Evolutionary conservation across 441 rosid genomes (phyloP), one percentile per base, ranked within the genome.

Genomic region (Bruguiera hainesii): DNA sequence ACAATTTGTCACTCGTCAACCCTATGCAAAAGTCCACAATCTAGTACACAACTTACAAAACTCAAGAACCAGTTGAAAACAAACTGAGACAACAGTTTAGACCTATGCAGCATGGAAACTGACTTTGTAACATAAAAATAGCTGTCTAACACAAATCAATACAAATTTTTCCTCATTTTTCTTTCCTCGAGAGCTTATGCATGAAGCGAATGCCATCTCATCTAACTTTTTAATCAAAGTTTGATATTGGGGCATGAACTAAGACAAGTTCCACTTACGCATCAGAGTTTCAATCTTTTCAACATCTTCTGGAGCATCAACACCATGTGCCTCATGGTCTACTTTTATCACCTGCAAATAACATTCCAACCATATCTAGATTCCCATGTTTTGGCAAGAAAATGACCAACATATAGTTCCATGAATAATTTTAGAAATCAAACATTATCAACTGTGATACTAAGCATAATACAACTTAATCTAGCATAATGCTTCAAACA

Each of bases 281-380:
- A 94, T 89, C 58, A 79, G 76, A 53, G 86, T 77, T 81, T 94
- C 96, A 4, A 89, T 81, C 81, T 91, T 91, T 61, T 77, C 86
- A 13, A 89, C 89, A 61, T 88, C 96, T 56, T 94, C 93, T 0
- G 90, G 93, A 62, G 76, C 56, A 78, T 93, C 98, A 50, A 91
- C 93, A 51, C 98, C 97, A 59, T 88, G 96, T 60, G 91, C 96
- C 63, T 89, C 96, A 46, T 93, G 93, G 30, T 91, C 92, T 50
- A 94, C 96, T 77, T 89, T 91, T 63, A 84, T 94, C 65, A 91
- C 96, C 97, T 94, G 84, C 63, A 60, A 52, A 66, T 60, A 11
- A 30, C 30, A 10, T 63, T 59, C 6, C 20, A 4, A 31, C 6
- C n/a, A 25, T 13, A 13, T 7, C 4, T 16, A 9, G 18, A 37